Base-by-base conservation (phyloP, 768 basidiomycete species). In the Tylopilus rubrobrunneus region DNA sequence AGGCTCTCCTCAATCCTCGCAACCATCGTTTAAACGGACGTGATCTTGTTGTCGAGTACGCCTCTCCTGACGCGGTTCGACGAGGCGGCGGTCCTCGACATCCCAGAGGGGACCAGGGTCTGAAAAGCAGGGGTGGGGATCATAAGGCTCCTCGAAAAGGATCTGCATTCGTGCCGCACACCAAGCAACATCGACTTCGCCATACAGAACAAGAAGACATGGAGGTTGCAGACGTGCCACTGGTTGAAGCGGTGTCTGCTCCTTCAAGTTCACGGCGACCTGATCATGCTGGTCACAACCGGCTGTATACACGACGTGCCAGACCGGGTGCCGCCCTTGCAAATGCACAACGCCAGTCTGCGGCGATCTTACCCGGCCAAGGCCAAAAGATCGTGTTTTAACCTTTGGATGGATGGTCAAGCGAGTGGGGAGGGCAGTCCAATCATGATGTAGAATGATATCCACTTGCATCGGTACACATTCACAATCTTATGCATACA, bases 21-120 rank as follows among this genome's bases (percentile, higher is more conserved):
- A 97, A 97, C 68, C 89, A 93, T 69, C 80, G 78, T 42, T 77
- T 96, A 48, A 80, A 91, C 67, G 92, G 92, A 8, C 80, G 95
- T 46, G 83, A 87, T 48, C 81, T 99, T 48, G 85, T 88, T 5
- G 83, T 98, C 29, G 89, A 95, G 71, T 95, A 86, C 59, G 93
- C 92, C n/a, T 85, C 87, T 37, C 78, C 87, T 8, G 92, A 94
- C 14, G 93, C 92, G 7, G 90, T 94, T 34, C 83, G 89, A 19
- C 82, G 93, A 5, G 90, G 92, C n/a, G 85, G 83, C 10, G 61
- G 64, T 36, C 56, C 60, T 49, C 61, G 56, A 55, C 36, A 52
- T 53, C 19, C 59, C 51, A 51, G 59, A 57, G 55, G 66, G 61
- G 66, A 65, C 41, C 62, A 42, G 17, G 64, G 63, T 45, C 62